phyloP scores from a whole-genome alignment of 495 filamentous ascomycete species.

The Rhypophila decipiens region DNA sequence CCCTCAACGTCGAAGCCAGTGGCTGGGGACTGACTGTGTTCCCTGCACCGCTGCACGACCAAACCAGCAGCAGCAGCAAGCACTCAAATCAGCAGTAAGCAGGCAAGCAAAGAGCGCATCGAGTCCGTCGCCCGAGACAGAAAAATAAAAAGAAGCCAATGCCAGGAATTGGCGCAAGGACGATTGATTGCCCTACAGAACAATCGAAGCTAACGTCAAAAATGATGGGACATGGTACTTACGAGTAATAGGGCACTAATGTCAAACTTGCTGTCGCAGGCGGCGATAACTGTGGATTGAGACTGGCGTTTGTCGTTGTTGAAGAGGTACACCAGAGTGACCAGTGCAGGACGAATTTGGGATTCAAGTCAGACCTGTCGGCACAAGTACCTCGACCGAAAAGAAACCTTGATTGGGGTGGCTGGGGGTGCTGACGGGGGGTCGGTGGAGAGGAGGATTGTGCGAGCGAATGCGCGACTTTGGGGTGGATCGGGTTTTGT shows the following conservation, averaged over 20 bases:
- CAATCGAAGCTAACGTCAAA: too few relatives aligned
- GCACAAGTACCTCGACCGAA: constrained; percentile 22
- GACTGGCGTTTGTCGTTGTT: constrained; percentile 7
- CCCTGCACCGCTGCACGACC: constrained; percentile 1
- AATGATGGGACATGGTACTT: constrained; percentile 16
- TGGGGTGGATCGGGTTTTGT: constrained; percentile 20
- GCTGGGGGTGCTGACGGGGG: constrained; percentile 15
- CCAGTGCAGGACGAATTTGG: constrained; percentile 17
- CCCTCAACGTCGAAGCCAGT: not conserved
- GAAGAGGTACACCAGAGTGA: constrained; percentile 22
- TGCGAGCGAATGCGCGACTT: constrained; percentile 8
- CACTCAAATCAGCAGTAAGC: too few relatives aligned
- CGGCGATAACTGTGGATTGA: constrained; percentile 18
- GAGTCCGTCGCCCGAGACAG: constrained; percentile 6
- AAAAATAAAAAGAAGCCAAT: not conserved
- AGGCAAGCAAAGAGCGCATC: too few relatives aligned
- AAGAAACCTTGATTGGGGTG: constrained; percentile 12
- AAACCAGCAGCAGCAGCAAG: not conserved
- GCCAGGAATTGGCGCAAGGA: too few relatives aligned
- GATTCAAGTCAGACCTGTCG: constrained; percentile 16
- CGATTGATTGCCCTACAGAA: too few relatives aligned
- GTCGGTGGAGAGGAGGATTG: constrained; percentile 16
- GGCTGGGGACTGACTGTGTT: not conserved
- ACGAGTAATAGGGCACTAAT: constrained; percentile 10
- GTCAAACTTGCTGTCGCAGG: constrained; percentile 15